Conservation (phyloP, 2,329 filamentous ascomycete species). For the Colletotrichum cuscutae region DNA sequence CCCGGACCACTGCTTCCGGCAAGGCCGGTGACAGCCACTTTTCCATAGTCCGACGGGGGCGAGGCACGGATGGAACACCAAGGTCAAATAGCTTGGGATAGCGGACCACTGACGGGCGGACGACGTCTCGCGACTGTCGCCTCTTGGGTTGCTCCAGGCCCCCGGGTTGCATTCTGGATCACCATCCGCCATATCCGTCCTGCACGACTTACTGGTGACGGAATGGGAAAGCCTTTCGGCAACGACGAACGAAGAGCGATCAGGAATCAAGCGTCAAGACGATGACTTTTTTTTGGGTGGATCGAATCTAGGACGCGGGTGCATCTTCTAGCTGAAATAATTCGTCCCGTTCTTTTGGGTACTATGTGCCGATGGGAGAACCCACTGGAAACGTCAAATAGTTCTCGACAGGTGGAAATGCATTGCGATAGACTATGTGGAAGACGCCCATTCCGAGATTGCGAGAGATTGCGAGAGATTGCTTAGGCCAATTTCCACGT, state of each 20-base stretch:
- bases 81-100: neutral
- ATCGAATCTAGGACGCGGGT: neutral
- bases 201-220: neutral
- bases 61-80: constrained; percentile 12
- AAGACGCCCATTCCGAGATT: neutral
- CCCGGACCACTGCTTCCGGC: constrained; percentile 14
- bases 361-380: neutral
- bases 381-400: neutral
- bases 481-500: neutral
- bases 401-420: neutral
- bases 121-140: neutral
- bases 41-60: neutral
- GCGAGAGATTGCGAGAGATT: neutral
- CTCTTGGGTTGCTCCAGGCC: constrained; percentile 9
- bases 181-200: neutral
- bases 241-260: neutral
- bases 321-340: neutral
- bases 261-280: neutral
- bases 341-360: neutral
- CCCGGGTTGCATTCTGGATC: neutral
- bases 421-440: neutral
- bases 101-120: neutral
- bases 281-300: neutral
- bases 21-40: neutral
- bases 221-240: neutral